Evolutionary conservation across 2,329 filamentous ascomycete species (phyloP).

Genomic region (Alternaria rosae): DNA sequence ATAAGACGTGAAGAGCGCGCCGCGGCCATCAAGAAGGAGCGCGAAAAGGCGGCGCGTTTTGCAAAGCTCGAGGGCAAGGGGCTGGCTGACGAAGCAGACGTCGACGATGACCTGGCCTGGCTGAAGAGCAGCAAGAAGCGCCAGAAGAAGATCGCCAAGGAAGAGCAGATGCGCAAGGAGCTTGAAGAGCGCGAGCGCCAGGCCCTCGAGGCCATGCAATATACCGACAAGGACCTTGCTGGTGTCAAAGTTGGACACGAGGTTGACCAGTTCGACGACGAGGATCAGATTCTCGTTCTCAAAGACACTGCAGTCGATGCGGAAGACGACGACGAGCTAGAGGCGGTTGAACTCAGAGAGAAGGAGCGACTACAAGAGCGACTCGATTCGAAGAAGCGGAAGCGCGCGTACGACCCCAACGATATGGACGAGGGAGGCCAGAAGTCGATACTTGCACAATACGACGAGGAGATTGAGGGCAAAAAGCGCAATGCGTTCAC

Average conservation of each 20-base stretch:
- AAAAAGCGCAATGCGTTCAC: conserved; percentile 91
- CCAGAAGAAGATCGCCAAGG: conserved; percentile 85
- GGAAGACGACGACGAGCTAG: conserved; percentile 89
- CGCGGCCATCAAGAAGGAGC: conserved; percentile 85
- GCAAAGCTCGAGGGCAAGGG: conserved; percentile 81
- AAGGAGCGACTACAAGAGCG: conserved; percentile 76
- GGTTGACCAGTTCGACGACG: conserved; percentile 77
- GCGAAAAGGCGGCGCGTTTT: conserved; percentile 81
- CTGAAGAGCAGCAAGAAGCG: conserved; percentile 89
- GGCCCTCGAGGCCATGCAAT: conserved; percentile 69
- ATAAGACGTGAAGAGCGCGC: conserved; percentile 79
- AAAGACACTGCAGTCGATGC: conserved; percentile 86
- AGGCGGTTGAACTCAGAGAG: conserved; percentile 76
- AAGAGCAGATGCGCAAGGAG: conserved; percentile 75
- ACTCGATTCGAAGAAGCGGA: conserved; percentile 88
- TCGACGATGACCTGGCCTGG: conserved; percentile 83
- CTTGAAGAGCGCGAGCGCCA: conserved; percentile 74
- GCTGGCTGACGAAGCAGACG: conserved; percentile 77
- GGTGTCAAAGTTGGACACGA: conserved; percentile 94
- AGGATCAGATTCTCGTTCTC: conserved; percentile 91
- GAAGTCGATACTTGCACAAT: conserved; percentile 80
- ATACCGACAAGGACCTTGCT: conserved; percentile 84
- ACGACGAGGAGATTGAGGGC: conserved; percentile 92
- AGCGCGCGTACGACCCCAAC: conserved; percentile 85
- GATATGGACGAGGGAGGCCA: conserved; percentile 71